These are phyloP conservation scores for Jacaranda mimosifolia DNA, from an alignment of 257 asterid genomes.

Conservation along the genomic window DNA sequence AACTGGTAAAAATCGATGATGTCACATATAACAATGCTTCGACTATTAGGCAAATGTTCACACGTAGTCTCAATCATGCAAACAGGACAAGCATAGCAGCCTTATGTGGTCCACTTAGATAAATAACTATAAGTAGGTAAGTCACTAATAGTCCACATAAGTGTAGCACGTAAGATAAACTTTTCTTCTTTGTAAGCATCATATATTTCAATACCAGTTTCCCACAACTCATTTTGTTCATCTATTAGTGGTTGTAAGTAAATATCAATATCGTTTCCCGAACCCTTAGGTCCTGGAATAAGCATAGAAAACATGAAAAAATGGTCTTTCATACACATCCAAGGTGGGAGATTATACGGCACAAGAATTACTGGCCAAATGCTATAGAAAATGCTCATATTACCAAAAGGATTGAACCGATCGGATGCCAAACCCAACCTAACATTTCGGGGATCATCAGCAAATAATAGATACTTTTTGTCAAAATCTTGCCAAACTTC, in stretches of 20 bases:
- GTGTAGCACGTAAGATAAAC: not conserved
- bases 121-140: slow-evolving; percentile 12
- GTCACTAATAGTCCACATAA: slow-evolving; percentile 26
- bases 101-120: not conserved
- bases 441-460: slow-evolving; percentile 5
- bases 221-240: slow-evolving; percentile 10
- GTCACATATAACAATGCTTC: not conserved
- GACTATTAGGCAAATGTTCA: slow-evolving; percentile 1
- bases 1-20: not conserved
- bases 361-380: not conserved
- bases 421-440: slow-evolving; percentile 21
- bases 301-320: too few species aligned
- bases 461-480: not conserved
- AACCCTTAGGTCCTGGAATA: not conserved
- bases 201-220: not conserved
- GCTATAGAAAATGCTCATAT: not conserved
- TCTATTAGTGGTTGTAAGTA: not conserved
- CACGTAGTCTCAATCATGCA: slow-evolving; percentile 22
- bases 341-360: too few species aligned
- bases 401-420: slow-evolving; percentile 26
- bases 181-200: not conserved
- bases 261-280: not conserved
- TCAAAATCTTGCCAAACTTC: slow-evolving; percentile 26
- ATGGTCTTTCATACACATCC: too few species aligned
- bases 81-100: not conserved